Base-by-base conservation (phyloP, 2,329 filamentous ascomycete genomes). In the Stachybotrys echinatus region DNA sequence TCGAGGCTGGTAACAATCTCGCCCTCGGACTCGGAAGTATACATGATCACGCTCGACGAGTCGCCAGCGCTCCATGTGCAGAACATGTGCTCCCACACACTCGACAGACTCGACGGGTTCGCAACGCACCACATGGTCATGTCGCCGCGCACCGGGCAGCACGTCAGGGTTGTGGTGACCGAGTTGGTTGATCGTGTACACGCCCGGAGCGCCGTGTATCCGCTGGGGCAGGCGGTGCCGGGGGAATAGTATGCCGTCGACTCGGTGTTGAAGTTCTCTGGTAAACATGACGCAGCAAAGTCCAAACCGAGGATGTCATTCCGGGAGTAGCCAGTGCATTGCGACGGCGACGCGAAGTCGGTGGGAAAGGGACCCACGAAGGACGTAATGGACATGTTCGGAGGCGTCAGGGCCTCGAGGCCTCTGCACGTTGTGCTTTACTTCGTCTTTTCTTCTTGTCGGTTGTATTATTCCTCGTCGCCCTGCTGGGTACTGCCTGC, bases 21-120 rank as follows among this genome's bases (percentile, higher is more conserved):
- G 14, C 58, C 60, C 27, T 53, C 49, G 17, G 51, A 52, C 45
- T 52, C 60, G 20, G 55, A 27, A 2, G 64, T 68, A 7, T 65
- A 49, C 21, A 60, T 50, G 18, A 69, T 39, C 2, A 52, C 43
- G 17, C 55, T 61, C 23, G 48, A 42, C n/a, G 49, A 21, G 5
- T 54, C 50, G 5, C 64, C 62, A 2, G 64, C 64, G 21, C 59
- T 61, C 64, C 64, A 70, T 2, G 64, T 66, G 54, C 66, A 70
- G 21, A 62, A 64, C 42, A 65, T 37, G 4, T 56, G 60, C 17
- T 52, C 52, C 59, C 59, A 69, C 2, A 52, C 49, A 5, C 45
- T 48, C 3, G 17, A 8, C 2, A 67, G 50, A 2, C 56, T 58
- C 6, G 48, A 44, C 2, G 64, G 55, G 6, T 64, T 52, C 14